Evolutionary conservation across 306 rosid species (phyloP).

Genomic region (Quercus alba): DNA sequence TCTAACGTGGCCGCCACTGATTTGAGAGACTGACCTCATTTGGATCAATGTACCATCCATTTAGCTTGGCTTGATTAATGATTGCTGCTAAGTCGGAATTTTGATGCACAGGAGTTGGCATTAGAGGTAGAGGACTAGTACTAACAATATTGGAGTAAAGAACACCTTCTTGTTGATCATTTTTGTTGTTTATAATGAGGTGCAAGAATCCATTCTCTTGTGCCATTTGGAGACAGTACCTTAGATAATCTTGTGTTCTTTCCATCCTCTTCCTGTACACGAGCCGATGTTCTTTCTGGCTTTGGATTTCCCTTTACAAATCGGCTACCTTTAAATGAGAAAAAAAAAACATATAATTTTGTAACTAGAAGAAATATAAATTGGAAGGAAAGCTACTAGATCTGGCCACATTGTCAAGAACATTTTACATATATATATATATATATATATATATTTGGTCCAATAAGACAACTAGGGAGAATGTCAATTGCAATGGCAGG

Average conservation of each 20-base stretch:
- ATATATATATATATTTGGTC: too few relatives aligned
- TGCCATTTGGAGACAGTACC: conserved; percentile 67
- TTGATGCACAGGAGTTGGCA: conserved; percentile 13
- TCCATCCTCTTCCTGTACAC: conserved; percentile 37
- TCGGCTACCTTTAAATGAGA: conserved; percentile 43
- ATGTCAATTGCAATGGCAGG: too few relatives aligned
- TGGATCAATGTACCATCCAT: conserved; percentile 72
- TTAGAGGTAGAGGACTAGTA: conserved; percentile 29
- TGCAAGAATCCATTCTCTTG: conserved; percentile 71
- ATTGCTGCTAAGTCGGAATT: conserved; percentile 42
- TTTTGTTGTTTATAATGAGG: conserved; percentile 26
- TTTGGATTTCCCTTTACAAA: conserved; percentile 56
- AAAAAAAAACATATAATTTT: not conserved
- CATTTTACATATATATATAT: not conserved
- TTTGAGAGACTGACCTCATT: conserved; percentile 41
- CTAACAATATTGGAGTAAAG: not conserved
- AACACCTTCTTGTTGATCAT: not conserved
- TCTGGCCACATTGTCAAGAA: not conserved
- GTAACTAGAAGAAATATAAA: not conserved
- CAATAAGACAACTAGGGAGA: too few relatives aligned
- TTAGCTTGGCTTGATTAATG: conserved; percentile 36
- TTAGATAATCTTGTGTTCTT: conserved; percentile 61
- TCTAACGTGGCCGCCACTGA: too few relatives aligned
- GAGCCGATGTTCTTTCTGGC: conserved; percentile 40
- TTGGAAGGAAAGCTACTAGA: not conserved